phyloP scores from a whole-genome alignment of 2,329 filamentous ascomycete genomes.

The Trichoderma simmonsii region DNA sequence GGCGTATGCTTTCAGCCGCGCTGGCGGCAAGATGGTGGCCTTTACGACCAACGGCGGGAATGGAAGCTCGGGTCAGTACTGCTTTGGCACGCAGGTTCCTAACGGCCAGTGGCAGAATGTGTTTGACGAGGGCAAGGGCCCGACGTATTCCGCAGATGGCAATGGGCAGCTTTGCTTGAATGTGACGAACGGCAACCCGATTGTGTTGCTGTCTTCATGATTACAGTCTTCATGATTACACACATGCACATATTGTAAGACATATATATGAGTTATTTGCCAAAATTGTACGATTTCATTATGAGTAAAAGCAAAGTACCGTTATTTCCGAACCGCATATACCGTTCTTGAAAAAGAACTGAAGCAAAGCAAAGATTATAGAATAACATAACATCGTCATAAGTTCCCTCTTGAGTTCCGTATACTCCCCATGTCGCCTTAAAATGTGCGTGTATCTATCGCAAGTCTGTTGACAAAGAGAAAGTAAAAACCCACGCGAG shows the following conservation, averaged over 20 bases:
- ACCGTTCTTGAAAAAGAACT: not conserved
- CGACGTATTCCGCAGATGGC: constrained; percentile 37
- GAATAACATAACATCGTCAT: not conserved
- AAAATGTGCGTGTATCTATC: not conserved
- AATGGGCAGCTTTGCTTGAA: constrained; percentile 41
- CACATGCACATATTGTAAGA: not conserved
- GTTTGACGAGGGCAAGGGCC: constrained; percentile 31
- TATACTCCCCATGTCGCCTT: not conserved
- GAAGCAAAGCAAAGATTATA: not conserved
- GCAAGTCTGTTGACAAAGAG: not conserved
- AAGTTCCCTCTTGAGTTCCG: not conserved
- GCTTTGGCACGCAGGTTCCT: constrained; percentile 39
- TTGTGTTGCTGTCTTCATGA: constrained; percentile 34
- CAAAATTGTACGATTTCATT: not conserved
- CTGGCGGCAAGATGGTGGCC: constrained; percentile 42
- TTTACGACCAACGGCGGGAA: constrained; percentile 44
- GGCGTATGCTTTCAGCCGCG: constrained; percentile 46
- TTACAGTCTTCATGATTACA: not conserved
- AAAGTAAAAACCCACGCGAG: not conserved
- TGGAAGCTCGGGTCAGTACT: constrained; percentile 37
- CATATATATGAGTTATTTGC: not conserved
- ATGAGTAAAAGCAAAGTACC: not conserved
- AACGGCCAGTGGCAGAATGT: constrained; percentile 41
- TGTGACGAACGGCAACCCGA: constrained; percentile 41
- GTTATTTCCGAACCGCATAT: not conserved